Base-by-base conservation (phyloP, 1,139 yeast genomes). In the Zygoascus sp. region DNA sequence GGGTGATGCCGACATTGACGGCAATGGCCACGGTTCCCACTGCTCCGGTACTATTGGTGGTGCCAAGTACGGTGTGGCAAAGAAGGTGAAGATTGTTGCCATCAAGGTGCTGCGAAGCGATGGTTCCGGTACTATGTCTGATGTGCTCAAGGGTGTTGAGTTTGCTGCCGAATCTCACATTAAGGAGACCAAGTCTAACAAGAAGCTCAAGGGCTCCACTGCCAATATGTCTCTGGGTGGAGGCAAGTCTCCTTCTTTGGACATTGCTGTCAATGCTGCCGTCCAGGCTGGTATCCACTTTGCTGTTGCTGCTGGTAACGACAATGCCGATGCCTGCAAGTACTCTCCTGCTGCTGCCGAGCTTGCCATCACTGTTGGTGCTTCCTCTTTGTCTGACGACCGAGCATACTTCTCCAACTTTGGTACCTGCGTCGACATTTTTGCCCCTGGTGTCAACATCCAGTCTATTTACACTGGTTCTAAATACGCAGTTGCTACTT, bases 21-120 rank as follows among this genome's bases (percentile, higher is more conserved):
- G 95, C 47, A 90, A 90, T 65, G 98, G 97, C 47, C 98, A 92
- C 72, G 95, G 94, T 53, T 64, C 74, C 43, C 75, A 71, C 62
- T 71, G 74, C 56, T 70, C 86, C 4, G 86, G 84, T 52, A 76
- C 82, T 43, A 73, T 79, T 59, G 83, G 76, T 17, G 81, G 84
- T 38, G 68, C 70, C 58, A 67, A 73, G 49, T 80, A 73, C 62
- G 86, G 86, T 58, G 78, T 80, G 39, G 81, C 85, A 53, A 80
- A 80, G 72, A 74, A 77, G 66, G 81, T 80, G 46, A 70, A 73
- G 41, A 68, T 80, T 48, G 79, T 78, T 45, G 85, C 81, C 53
- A 76, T 77, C 61, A 68, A 79, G 72, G 75, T 80, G 27, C 65
- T 74, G 36, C 70, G 77, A 36, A 65, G 68, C 43, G 70, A 72